Percentiles rank a stretch among this genome's conserved stretches.
phyloP scores from a whole-genome alignment of 2,329 filamentous ascomycete species.

The Berkeleyomyces basicola region DNA sequence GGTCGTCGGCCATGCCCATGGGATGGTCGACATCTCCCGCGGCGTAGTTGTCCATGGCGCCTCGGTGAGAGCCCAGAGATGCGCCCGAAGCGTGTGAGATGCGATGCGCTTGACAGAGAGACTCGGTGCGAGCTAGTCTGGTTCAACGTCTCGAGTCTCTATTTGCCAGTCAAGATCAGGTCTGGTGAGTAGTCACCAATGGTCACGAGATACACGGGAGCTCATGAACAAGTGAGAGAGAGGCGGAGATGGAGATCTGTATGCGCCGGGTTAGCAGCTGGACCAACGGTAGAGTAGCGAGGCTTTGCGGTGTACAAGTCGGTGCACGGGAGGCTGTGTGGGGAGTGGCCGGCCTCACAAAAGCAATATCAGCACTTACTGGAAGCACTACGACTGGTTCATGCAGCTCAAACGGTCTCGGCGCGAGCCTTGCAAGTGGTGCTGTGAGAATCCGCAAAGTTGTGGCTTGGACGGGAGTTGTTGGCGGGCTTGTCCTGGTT shows the following conservation, averaged over 20 bases:
- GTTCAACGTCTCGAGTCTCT: not conserved
- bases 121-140: not conserved
- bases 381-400: not conserved
- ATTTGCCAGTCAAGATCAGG: not conserved
- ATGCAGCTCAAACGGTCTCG: not conserved
- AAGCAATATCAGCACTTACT: conserved; percentile 4
- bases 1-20: conserved; percentile 25
- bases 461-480: not conserved
- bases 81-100: not conserved
- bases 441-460: not conserved
- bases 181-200: not conserved
- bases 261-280: not conserved
- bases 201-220: not conserved
- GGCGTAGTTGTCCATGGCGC: conserved; percentile 16
- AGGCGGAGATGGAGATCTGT: not conserved
- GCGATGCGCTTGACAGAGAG: not conserved
- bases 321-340: not conserved
- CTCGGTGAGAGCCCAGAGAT: not conserved
- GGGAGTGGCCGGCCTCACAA: not conserved
- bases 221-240: not conserved
- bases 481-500: not conserved
- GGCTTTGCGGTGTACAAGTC: too few relatives aligned
- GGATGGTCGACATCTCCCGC: conserved; percentile 30
- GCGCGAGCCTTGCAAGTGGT: not conserved
- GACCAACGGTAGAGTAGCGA: too few relatives aligned